phyloP scores from a whole-genome alignment of 139 green algal species.

The Volvox reticuliferus region DNA sequence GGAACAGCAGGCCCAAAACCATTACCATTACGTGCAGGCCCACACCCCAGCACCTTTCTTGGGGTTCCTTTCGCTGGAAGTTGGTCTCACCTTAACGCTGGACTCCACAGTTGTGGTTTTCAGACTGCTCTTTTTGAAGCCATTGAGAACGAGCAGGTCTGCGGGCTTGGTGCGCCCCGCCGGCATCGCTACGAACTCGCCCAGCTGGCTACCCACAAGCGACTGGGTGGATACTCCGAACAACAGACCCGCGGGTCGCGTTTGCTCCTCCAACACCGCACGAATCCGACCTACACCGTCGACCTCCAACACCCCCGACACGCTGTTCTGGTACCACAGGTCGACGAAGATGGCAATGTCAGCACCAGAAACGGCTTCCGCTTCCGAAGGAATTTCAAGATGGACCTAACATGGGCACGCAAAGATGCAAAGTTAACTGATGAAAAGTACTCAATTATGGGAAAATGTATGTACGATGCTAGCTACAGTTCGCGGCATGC shows the following conservation, averaged over 20 bases:
- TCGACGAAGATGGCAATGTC: not conserved
- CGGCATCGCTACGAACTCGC: not conserved
- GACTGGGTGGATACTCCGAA: not conserved
- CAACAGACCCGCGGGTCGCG: constrained; percentile 32
- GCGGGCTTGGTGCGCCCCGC: not conserved
- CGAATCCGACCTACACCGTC: not conserved
- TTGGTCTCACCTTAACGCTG: constrained; percentile 12
- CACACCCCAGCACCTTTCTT: too few relatives aligned
- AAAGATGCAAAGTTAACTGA: too few relatives aligned
- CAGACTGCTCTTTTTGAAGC: constrained; percentile 40
- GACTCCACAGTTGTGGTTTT: not conserved
- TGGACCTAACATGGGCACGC: not conserved
- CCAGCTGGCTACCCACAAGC: not conserved
- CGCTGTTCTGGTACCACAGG: not conserved
- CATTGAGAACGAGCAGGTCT: not conserved
- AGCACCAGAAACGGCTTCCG: not conserved
- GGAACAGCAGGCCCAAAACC: too few relatives aligned
- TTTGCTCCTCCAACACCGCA: not conserved
- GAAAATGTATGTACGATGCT: not conserved
- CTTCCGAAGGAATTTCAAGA: not conserved
- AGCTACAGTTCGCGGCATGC: too few relatives aligned
- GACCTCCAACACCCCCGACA: constrained; percentile 24
- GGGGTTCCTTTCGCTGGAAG: too few relatives aligned
- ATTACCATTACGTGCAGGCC: too few relatives aligned
- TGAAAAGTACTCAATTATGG: too few relatives aligned